Base-by-base conservation (phyloP, 176 grass and related monocot genomes). In the Aegilops umbellulata region DNA sequence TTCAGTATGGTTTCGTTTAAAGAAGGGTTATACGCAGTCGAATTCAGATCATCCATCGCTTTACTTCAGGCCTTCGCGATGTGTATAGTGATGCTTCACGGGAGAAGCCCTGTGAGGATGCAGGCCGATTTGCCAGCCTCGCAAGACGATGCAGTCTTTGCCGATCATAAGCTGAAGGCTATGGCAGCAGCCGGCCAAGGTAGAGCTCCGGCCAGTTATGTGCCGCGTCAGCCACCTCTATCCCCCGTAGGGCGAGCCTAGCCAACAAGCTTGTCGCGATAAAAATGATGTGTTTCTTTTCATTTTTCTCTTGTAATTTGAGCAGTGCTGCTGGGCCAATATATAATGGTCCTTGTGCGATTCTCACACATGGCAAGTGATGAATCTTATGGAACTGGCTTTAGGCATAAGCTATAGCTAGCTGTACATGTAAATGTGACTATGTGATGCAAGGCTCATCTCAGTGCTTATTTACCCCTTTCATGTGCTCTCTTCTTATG, bases 181-280 rank as follows among this genome's bases (percentile, higher is more conserved):
- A 16, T 57, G 58, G 80, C 77, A 62, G 85, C 73, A 57, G 87
- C 73, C 35, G 85, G 42, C 70, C 85, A 91, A 61, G 79, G 44
- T 60, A 86, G 84, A 85, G 68, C 84, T 91, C 74, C 61, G 23
- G 49, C 80, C 6, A 99, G 88, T 82, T 96, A 95, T 81, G 86
- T 96, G 79, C 90, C 86, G 24, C 77, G 92, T 29, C 88, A 86
- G 74, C 95, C 90, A 23, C 93, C 93, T 67, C 88, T 92, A 85
- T 98, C 95, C 47, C 95, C 91, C 39, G 91, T 92, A 86, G 93
- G 95, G 46, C 89, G 97, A 87, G 92, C 92, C 80, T 98, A 93
- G 44, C 72, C 0, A 58, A 22, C 19, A 22, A 62, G 85, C 72
- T 84, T 80, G 10, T 20, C 5, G 17, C 1, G 1, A 84, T 65